phyloP scores from a whole-genome alignment of 225 moss, liverwort and hornwort genomes.

The Asterella californica region DNA sequence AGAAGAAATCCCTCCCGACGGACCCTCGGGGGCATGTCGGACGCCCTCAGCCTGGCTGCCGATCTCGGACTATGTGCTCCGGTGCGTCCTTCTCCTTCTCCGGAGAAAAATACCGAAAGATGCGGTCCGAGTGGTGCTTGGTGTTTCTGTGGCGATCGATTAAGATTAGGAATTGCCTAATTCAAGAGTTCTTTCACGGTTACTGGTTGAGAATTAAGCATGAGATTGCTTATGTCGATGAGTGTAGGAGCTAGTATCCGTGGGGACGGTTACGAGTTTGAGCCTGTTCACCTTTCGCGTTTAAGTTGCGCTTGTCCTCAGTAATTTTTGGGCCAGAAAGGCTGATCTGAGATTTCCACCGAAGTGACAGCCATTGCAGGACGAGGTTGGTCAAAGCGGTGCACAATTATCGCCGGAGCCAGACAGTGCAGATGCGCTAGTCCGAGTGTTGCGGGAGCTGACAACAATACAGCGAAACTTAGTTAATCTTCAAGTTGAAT shows the following conservation, averaged over 20 bases:
- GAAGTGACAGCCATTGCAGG: constrained; percentile 42
- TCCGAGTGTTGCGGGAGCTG: constrained; percentile 78
- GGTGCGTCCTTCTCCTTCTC: constrained; percentile 30
- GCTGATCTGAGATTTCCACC: constrained; percentile 7
- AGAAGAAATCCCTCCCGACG: constrained; percentile 75
- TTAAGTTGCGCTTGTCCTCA: neutral
- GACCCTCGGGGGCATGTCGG: constrained; percentile 94
- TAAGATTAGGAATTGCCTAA: neutral
- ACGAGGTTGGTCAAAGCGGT: constrained; percentile 50
- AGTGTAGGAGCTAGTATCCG: neutral
- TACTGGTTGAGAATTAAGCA: too few relatives aligned
- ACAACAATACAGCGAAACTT: constrained; percentile 79
- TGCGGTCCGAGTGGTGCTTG: constrained; percentile 23
- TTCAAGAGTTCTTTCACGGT: too few relatives aligned
- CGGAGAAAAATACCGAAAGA: neutral
- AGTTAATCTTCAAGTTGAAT: constrained; percentile 87
- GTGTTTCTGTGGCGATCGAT: neutral
- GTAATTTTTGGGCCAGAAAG: neutral
- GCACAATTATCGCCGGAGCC: constrained; percentile 51
- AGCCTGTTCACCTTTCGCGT: neutral
- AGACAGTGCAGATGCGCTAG: constrained; percentile 62
- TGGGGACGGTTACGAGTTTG: neutral
- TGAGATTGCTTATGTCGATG: neutral
- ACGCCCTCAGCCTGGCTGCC: constrained; percentile 79
- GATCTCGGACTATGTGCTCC: constrained; percentile 65